Percentiles rank a stretch among this genome's conserved stretches.
Conservation (phyloP, 371 early-diverging fungal genomes). For the Apophysomyces trapeziformis region DNA sequence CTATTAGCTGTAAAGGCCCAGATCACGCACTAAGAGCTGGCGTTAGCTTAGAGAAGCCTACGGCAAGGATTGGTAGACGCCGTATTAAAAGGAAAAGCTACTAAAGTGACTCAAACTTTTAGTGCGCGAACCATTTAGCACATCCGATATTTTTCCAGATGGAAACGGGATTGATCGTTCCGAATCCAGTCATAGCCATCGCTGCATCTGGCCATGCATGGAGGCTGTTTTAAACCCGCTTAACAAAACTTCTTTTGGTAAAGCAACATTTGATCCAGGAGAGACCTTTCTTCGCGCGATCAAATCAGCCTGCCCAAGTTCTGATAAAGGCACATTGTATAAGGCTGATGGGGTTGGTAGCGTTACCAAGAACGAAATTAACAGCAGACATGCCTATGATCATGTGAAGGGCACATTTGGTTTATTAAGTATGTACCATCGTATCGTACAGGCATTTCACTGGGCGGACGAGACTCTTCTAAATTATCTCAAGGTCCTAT, state of each 20-base stretch:
- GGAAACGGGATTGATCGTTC: neutral
- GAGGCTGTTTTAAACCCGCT: conserved; percentile 6
- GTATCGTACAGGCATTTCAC: neutral
- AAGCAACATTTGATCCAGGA: neutral
- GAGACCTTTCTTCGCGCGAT: neutral
- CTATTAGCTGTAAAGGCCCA: no score
- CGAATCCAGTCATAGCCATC: neutral
- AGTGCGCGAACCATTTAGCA: no score
- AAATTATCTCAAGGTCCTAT: neutral
- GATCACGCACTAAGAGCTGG: no score
- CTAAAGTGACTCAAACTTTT: no score
- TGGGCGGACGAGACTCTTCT: neutral
- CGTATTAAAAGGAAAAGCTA: no score
- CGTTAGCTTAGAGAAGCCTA: no score
- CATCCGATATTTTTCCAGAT: neutral
- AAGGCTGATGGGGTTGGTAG: neutral
- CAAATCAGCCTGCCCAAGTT: neutral
- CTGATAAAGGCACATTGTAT: neutral
- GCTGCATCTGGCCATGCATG: conserved; percentile 2
- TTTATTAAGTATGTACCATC: conserved; percentile 3
- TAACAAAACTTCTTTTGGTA: neutral
- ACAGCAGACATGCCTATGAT: neutral
- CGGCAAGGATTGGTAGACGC: no score
- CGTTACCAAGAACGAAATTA: neutral
- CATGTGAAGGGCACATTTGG: conserved; percentile 2